Conservation (phyloP, 2,329 filamentous ascomycete species). For the Coleophoma eucalyptorum region DNA sequence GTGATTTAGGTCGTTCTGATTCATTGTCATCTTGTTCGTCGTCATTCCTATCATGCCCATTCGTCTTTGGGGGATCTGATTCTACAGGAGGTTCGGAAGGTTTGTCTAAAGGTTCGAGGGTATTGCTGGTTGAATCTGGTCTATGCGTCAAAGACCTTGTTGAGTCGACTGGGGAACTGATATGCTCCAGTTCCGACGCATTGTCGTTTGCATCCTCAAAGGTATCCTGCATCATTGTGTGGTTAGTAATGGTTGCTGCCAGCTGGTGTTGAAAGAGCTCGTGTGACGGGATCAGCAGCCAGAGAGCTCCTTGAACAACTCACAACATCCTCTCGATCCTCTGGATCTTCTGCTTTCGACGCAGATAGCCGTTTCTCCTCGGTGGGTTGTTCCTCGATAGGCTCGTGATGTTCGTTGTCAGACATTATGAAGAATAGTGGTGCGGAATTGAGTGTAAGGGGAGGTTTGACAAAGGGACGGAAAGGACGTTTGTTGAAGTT, state of each 20-base stretch:
- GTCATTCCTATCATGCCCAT: too few relatives aligned
- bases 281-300: constrained; percentile 10
- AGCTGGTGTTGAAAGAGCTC: constrained; percentile 6
- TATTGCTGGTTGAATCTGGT: constrained; percentile 24
- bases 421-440: background rate
- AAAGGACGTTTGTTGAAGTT: background rate
- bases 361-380: constrained; percentile 7
- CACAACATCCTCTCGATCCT: too few relatives aligned
- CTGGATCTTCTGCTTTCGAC: constrained; percentile 1
- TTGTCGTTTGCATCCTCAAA: constrained; percentile 80
- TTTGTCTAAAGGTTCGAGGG: constrained; percentile 23
- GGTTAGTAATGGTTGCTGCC: constrained; percentile 8
- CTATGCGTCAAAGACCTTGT: constrained; percentile 34
- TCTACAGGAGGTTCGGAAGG: constrained; percentile 14
- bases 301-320: background rate
- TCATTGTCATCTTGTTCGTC: constrained; percentile 15
- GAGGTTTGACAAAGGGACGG: background rate
- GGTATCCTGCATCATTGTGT: constrained; percentile 51
- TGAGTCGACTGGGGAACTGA: constrained; percentile 14
- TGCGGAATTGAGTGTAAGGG: background rate
- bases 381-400: constrained; percentile 4
- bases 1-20: constrained; percentile 39
- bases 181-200: constrained; percentile 12
- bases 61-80: constrained; percentile 15
- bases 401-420: constrained; percentile 9